phyloP scores from a whole-genome alignment of 2,329 filamentous ascomycete genomes.

The Nemania sp. region DNA sequence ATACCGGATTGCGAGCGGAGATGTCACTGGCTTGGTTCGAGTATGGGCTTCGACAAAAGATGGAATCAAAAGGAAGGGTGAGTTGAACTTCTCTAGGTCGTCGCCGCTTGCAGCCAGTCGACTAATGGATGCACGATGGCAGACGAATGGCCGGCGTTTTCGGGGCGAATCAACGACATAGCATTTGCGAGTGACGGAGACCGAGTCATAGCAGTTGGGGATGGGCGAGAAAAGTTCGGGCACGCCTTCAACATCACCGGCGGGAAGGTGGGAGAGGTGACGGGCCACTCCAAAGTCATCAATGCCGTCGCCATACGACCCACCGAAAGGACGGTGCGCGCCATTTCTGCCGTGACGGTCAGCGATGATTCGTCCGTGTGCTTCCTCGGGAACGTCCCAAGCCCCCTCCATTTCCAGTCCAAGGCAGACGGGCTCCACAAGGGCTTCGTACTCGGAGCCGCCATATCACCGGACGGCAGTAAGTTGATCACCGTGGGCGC shows the following conservation, averaged over 20 bases:
- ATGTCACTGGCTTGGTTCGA: slow-evolving; percentile 79
- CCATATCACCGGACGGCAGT: slow-evolving; percentile 87
- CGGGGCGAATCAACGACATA: slow-evolving; percentile 92
- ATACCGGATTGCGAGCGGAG: slow-evolving; percentile 92
- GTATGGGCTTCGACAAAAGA: slow-evolving; percentile 94
- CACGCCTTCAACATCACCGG: slow-evolving; percentile 95
- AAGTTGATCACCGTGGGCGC: slow-evolving; percentile 85
- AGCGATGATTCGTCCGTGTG: slow-evolving; percentile 88
- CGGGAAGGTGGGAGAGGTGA: slow-evolving; percentile 94
- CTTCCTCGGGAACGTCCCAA: slow-evolving; percentile 77
- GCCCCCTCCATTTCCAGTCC: slow-evolving; percentile 94
- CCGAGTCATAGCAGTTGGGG: slow-evolving; percentile 92
- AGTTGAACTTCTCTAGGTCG: neutral
- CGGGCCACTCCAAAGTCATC: slow-evolving; percentile 86
- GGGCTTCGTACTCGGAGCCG: slow-evolving; percentile 85
- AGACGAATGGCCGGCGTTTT: slow-evolving; percentile 92
- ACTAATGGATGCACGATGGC: slow-evolving; percentile 21
- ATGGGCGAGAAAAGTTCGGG: slow-evolving; percentile 91
- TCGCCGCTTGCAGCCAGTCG: neutral
- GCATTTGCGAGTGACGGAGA: slow-evolving; percentile 98
- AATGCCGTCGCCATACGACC: slow-evolving; percentile 90
- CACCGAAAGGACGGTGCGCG: slow-evolving; percentile 61
- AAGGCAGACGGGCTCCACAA: slow-evolving; percentile 79
- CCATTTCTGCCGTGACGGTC: slow-evolving; percentile 88
- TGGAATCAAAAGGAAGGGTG: slow-evolving; percentile 72